phyloP scores from a whole-genome alignment of 2,329 filamentous ascomycete genomes.

The Epichloe sibirici region DNA sequence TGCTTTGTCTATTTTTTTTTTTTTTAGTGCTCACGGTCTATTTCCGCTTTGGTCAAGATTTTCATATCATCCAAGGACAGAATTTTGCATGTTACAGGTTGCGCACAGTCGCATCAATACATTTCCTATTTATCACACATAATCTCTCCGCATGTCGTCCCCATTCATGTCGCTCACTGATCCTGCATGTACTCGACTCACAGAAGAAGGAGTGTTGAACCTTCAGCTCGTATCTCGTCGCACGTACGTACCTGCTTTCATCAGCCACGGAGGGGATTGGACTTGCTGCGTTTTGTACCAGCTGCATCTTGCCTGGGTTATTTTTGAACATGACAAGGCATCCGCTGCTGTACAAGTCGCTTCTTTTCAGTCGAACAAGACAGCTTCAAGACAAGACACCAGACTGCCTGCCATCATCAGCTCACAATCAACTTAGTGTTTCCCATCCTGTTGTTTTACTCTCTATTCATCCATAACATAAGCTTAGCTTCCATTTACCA shows the following conservation, averaged over 20 bases:
- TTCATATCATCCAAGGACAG: background rate
- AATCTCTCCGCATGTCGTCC: too few species aligned
- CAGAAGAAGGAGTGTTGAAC: too few species aligned
- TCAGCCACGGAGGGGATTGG: background rate
- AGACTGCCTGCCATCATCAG: background rate
- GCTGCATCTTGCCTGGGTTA: background rate
- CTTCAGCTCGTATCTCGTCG: background rate
- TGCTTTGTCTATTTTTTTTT: slow-evolving; percentile 7
- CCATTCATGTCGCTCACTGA: background rate
- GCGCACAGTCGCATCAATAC: slow-evolving; percentile 6
- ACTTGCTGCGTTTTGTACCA: background rate
- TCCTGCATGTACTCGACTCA: background rate
- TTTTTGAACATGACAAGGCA: background rate
- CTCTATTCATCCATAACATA: background rate
- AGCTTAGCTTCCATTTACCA: slow-evolving; percentile 1
- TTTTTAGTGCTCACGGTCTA: background rate
- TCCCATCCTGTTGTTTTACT: background rate
- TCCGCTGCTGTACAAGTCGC: background rate
- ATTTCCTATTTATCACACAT: background rate
- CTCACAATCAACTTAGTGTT: background rate
- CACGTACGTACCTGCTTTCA: background rate
- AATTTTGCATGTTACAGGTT: background rate
- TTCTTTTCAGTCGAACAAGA: background rate
- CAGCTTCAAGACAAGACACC: background rate
- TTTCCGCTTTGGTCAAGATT: slow-evolving; percentile 2